phyloP scores from a whole-genome alignment of 108 stramenopile genomes.

The Hondaea fermentalgiana region DNA sequence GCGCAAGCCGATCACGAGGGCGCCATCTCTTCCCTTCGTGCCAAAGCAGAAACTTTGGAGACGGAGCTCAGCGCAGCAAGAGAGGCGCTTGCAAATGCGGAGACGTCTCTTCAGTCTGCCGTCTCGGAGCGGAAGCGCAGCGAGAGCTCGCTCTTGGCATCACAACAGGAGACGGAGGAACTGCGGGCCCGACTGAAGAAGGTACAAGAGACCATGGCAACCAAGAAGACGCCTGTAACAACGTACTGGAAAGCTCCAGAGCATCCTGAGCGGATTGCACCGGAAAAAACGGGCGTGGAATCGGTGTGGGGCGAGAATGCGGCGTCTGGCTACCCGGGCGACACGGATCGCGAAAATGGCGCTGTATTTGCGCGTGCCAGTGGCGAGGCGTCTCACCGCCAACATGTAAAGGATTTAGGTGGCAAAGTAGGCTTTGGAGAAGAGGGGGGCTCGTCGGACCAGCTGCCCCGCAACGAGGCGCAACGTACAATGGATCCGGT shows the following conservation, averaged over 20 bases:
- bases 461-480: no score
- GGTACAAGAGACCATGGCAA: not conserved
- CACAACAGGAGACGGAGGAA: not conserved
- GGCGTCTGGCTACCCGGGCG: no score
- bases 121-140: not conserved
- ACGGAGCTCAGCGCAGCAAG: not conserved
- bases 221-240: not conserved
- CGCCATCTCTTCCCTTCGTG: not conserved
- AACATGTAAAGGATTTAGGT: no score
- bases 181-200: not conserved
- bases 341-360: no score
- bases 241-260: not conserved
- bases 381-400: no score
- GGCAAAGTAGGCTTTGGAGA: no score
- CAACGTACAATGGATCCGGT: no score
- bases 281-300: not conserved
- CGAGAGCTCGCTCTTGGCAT: not conserved
- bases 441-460: no score
- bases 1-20: not conserved
- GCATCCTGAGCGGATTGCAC: not conserved
- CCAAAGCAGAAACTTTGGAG: not conserved
- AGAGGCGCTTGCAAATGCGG: not conserved
- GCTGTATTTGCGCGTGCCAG: no score
- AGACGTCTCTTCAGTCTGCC: not conserved
- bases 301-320: not conserved